These are phyloP conservation scores for Pyrus hybrid DNA, from an alignment of 331 rosid genomes.

Conservation along the genomic window DNA sequence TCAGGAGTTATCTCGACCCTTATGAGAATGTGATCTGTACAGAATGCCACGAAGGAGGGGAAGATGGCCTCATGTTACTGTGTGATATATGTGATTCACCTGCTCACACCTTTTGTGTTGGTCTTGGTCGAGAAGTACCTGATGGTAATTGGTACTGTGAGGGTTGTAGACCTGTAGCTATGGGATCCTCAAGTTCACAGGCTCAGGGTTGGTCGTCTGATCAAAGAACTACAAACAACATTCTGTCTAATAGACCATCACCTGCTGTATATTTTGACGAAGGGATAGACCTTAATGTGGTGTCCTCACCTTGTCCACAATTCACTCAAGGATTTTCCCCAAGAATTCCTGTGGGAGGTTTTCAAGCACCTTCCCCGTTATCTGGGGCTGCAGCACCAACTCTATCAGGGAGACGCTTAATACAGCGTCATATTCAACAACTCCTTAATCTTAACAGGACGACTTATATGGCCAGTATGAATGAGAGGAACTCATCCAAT, in stretches of 20 bases:
- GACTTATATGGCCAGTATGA: slow-evolving; percentile 28
- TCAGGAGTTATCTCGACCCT: slow-evolving; percentile 87
- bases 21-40: slow-evolving; percentile 76
- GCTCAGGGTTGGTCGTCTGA: slow-evolving; percentile 42
- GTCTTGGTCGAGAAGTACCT: slow-evolving; percentile 80
- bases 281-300: slow-evolving; percentile 47
- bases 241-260: slow-evolving; percentile 33
- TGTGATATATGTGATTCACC: slow-evolving; percentile 94
- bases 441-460: slow-evolving; percentile 39
- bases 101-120: slow-evolving; percentile 90
- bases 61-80: slow-evolving; percentile 82
- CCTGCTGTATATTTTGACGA: slow-evolving; percentile 32
- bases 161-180: slow-evolving; percentile 68
- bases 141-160: slow-evolving; percentile 92
- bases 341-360: slow-evolving; percentile 42
- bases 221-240: slow-evolving; percentile 36
- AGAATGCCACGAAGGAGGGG: slow-evolving; percentile 89
- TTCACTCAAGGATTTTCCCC: slow-evolving; percentile 56
- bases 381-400: slow-evolving; percentile 78
- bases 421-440: slow-evolving; percentile 71
- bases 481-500: slow-evolving; percentile 33
- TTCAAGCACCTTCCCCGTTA: slow-evolving; percentile 44
- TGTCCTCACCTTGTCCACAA: slow-evolving; percentile 44
- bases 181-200: slow-evolving; percentile 69
- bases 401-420: slow-evolving; percentile 59